Conservation (phyloP, 176 grass and related monocot genomes). For the Triticum turgidum region DNA sequence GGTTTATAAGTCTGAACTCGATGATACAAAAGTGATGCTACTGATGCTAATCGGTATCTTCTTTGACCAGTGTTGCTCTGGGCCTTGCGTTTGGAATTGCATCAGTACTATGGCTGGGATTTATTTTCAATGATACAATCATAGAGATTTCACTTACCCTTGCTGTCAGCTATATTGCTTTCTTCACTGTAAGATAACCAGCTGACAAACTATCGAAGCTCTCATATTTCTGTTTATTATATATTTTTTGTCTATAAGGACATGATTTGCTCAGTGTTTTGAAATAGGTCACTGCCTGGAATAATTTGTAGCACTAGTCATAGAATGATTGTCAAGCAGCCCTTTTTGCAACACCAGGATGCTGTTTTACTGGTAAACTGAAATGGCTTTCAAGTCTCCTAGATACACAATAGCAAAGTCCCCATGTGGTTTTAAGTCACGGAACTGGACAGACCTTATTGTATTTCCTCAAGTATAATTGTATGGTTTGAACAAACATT, state of each 20-base stretch:
- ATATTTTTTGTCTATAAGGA: background rate
- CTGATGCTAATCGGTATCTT: conserved; percentile 25
- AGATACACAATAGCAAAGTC: background rate
- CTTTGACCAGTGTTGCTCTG: conserved; percentile 66
- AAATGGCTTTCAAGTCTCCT: background rate
- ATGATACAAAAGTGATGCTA: background rate
- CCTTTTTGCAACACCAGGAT: background rate
- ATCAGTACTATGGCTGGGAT: conserved; percentile 92
- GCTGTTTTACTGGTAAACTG: background rate
- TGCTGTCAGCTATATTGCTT: conserved; percentile 97
- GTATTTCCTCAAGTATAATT: background rate
- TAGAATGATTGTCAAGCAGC: background rate
- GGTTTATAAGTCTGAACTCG: background rate
- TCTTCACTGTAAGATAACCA: conserved; percentile 91
- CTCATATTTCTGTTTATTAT: background rate
- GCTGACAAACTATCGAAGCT: background rate
- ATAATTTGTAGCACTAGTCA: background rate
- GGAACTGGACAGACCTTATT: background rate
- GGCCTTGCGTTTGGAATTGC: conserved; percentile 88
- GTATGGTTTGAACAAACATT: background rate
- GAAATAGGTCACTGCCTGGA: background rate
- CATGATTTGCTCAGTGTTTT: conserved; percentile 2
- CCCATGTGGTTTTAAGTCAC: background rate
- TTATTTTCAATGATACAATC: conserved; percentile 95
- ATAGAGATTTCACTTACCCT: conserved; percentile 94